These are phyloP conservation scores for Teratosphaeria destructans DNA, from an alignment of 2,329 filamentous ascomycete species.

Conservation along the genomic window DNA sequence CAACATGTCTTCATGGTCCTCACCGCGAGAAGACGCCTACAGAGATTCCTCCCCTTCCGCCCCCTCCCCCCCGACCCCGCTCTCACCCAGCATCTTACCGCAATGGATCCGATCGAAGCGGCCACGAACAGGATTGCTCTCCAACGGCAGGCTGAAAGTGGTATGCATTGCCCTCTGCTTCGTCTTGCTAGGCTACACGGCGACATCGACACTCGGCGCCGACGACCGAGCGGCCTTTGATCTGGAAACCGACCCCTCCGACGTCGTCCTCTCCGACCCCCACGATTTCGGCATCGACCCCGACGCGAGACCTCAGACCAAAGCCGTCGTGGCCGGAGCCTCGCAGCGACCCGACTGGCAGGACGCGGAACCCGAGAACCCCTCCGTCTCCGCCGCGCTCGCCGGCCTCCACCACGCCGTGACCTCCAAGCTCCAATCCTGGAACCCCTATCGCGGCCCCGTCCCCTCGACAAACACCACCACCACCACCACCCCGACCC, in stretches of 20 bases:
- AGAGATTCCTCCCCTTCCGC: conserved; percentile 13
- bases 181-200: conserved; percentile 22
- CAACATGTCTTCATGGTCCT: conserved; percentile 14
- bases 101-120: conserved; percentile 19
- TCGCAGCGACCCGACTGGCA: conserved; percentile 4
- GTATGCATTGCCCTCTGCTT: conserved; percentile 14
- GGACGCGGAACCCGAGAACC: conserved; percentile 8
- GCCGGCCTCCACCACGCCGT: conserved; percentile 24
- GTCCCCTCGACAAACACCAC: neutral
- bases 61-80: conserved; percentile 13
- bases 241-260: conserved; percentile 5
- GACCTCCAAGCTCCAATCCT: conserved; percentile 21
- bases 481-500: neutral
- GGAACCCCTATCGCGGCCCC: conserved; percentile 16
- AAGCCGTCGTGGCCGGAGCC: conserved; percentile 11
- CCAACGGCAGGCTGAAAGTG: conserved; percentile 15
- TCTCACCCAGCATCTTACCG: conserved; percentile 16
- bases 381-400: conserved; percentile 23
- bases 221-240: conserved; percentile 3
- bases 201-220: conserved; percentile 19
- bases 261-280: conserved; percentile 15
- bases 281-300: conserved; percentile 10
- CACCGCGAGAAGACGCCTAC: conserved; percentile 11
- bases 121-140: conserved; percentile 6
- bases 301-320: neutral